A percentile compares a stretch with the other conserved stretches of the same genome.
Conservation (phyloP, 2,329 filamentous ascomycete genomes). For the Cladosporium sp. region DNA sequence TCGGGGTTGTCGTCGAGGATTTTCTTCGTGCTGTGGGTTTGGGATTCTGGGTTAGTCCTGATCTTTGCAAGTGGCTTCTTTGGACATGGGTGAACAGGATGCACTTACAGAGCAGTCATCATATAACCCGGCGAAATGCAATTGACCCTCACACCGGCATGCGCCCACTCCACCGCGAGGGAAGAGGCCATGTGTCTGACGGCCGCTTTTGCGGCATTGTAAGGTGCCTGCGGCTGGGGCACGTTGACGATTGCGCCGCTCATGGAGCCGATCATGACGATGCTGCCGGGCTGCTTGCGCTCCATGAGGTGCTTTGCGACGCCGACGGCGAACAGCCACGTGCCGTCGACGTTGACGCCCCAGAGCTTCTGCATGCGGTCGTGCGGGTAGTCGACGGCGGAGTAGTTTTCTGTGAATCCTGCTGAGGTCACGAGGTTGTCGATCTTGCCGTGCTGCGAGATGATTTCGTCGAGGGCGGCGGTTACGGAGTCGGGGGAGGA, state of each 20-base stretch:
- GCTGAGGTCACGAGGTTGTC: conserved; percentile 94
- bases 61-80: not conserved
- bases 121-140: conserved; percentile 96
- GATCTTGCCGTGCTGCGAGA: conserved; percentile 69
- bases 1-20: conserved; percentile 92
- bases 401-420: conserved; percentile 93
- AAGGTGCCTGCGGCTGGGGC: conserved; percentile 87
- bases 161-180: conserved; percentile 91
- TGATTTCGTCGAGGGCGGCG: conserved; percentile 64
- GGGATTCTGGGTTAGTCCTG: not conserved
- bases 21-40: conserved; percentile 74
- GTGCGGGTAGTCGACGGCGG: conserved; percentile 84
- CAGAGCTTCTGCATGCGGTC: conserved; percentile 91
- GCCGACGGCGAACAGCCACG: conserved; percentile 79
- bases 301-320: conserved; percentile 88
- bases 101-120: conserved; percentile 85
- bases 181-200: conserved; percentile 83
- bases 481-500: conserved; percentile 75
- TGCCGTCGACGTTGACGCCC: conserved; percentile 90
- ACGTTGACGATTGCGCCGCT: conserved; percentile 91
- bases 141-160: conserved; percentile 84
- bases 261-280: conserved; percentile 97
- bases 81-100: not conserved
- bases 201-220: conserved; percentile 90
- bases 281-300: conserved; percentile 72